phyloP scores from a whole-genome alignment of 371 early-diverging fungal genomes.

The Syncephalastrum sp. region DNA sequence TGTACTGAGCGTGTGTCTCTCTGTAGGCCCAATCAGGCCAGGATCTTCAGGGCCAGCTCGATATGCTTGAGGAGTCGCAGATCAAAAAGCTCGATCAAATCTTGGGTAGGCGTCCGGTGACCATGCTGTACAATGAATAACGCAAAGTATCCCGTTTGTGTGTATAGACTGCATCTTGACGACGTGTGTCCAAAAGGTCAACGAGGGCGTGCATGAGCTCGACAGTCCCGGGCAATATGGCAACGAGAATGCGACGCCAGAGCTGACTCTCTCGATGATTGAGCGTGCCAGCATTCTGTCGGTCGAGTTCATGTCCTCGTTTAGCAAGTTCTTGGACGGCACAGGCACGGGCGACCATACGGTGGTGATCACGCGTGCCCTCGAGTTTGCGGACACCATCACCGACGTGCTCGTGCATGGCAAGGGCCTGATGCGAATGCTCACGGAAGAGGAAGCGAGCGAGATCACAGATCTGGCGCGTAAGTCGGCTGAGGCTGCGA shows the following conservation, averaged over 20 bases:
- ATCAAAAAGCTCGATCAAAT: conserved; percentile 75
- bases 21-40: conserved; percentile 43
- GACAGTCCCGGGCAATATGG: conserved; percentile 79
- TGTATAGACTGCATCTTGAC: conserved; percentile 78
- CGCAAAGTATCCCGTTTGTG: not conserved
- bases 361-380: conserved; percentile 79
- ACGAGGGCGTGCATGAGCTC: conserved; percentile 83
- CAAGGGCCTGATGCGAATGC: conserved; percentile 87
- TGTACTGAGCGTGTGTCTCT: not conserved
- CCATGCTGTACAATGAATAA: not conserved
- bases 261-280: conserved; percentile 85
- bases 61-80: conserved; percentile 63
- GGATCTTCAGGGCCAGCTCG: conserved; percentile 65
- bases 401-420: conserved; percentile 78
- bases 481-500: conserved; percentile 60
- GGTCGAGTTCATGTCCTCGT: conserved; percentile 73
- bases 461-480: conserved; percentile 68
- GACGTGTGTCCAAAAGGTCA: conserved; percentile 81
- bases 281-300: conserved; percentile 81
- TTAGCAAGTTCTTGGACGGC: conserved; percentile 70
- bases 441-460: conserved; percentile 79
- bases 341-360: conserved; percentile 76
- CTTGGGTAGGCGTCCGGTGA: conserved; percentile 51
- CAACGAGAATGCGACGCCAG: conserved; percentile 86
- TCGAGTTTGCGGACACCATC: conserved; percentile 78